Evolutionary conservation across 2,329 filamentous ascomycete species (phyloP).

Genomic region (Aspergillus niger): DNA sequence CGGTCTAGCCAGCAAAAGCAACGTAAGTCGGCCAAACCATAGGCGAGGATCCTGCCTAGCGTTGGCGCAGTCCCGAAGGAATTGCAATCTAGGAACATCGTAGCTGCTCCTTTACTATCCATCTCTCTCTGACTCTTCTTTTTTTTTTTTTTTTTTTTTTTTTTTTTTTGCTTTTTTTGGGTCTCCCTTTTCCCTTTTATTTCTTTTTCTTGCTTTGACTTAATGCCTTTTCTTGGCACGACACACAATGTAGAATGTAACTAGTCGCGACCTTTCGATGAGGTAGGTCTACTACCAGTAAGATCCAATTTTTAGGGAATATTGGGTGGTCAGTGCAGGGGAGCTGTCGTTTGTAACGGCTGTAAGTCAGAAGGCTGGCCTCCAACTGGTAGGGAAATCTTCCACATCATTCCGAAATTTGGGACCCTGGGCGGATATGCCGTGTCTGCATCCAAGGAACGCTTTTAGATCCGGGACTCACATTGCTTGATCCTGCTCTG

Average conservation of each 20-base stretch:
- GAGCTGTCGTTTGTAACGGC: constrained; percentile 21
- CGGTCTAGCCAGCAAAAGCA: constrained; percentile 3
- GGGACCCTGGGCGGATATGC: constrained; percentile 19
- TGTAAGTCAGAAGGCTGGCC: constrained; percentile 20
- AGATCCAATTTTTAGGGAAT: constrained; percentile 4
- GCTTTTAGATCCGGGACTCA: constrained; percentile 16
- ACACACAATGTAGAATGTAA: neutral
- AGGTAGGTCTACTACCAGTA: neutral
- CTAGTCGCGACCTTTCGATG: neutral
- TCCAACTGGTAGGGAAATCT: constrained; percentile 18
- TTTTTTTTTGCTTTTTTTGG: neutral
- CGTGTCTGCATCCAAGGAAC: constrained; percentile 22
- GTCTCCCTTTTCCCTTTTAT: neutral
- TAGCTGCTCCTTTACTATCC: neutral
- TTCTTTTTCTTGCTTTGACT: neutral
- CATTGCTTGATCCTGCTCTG: constrained; percentile 11
- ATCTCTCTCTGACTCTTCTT: neutral
- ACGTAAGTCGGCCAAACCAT: constrained; percentile 1
- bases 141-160: neutral
- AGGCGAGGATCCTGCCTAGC: constrained; percentile 6
- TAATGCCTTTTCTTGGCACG: neutral
- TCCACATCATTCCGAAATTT: constrained; percentile 20
- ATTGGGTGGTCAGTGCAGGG: constrained; percentile 28
- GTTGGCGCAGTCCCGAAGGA: neutral
- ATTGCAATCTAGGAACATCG: constrained; percentile 1